These are phyloP conservation scores for Thielaviopsis populi DNA, from an alignment of 2,329 filamentous ascomycete species.

Conservation along the genomic window DNA sequence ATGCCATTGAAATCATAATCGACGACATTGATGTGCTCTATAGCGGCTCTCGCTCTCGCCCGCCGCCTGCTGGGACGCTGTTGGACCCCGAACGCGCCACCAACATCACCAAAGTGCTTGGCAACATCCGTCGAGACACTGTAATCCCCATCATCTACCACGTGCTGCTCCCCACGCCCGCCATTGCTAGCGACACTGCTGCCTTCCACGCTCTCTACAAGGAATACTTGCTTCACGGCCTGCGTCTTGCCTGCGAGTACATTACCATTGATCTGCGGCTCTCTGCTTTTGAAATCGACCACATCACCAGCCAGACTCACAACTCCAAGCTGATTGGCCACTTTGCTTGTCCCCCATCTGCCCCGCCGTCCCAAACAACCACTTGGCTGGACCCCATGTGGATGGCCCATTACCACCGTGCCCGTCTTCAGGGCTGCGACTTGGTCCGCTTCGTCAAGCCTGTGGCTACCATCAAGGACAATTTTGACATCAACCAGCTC, in stretches of 20 bases:
- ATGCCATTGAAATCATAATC: conserved; percentile 50
- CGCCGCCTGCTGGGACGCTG: conserved; percentile 14
- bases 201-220: conserved; percentile 30
- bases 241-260: conserved; percentile 49
- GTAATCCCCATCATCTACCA: conserved; percentile 45
- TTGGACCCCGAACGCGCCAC: conserved; percentile 26
- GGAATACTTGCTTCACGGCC: conserved; percentile 41
- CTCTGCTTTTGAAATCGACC: conserved; percentile 34
- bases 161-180: conserved; percentile 26
- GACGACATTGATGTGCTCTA: conserved; percentile 14
- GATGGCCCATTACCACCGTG: conserved; percentile 42
- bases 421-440: conserved; percentile 43
- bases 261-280: conserved; percentile 46
- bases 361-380: conserved; percentile 9
- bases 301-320: conserved; percentile 36
- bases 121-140: conserved; percentile 46
- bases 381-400: conserved; percentile 44
- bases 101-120: conserved; percentile 42
- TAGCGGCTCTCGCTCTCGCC: conserved; percentile 9
- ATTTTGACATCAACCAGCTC: conserved; percentile 43
- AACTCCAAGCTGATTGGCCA: conserved; percentile 48
- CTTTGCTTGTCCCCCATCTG: conserved; percentile 24
- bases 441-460: conserved; percentile 46
- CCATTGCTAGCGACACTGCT: conserved; percentile 16
- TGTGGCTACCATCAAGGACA: conserved; percentile 43